Conservation (phyloP, 2,329 filamentous ascomycete species). For the Fusarium brachygibbosum region DNA sequence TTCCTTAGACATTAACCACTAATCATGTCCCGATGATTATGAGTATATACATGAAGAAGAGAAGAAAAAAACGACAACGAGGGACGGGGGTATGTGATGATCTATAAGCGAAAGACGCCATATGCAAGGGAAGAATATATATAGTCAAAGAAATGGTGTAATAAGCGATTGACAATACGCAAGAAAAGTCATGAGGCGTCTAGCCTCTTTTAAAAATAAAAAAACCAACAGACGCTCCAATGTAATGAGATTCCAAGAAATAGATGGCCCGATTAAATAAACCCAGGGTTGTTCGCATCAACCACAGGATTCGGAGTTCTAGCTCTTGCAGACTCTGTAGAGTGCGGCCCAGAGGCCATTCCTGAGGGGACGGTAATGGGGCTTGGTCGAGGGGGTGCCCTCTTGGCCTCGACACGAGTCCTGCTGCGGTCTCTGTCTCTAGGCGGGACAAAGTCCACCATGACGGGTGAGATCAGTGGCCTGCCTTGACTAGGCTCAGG, state of each 20-base stretch:
- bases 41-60: constrained; percentile 30
- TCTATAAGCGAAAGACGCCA: constrained; percentile 41
- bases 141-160: constrained; percentile 12
- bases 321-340: constrained; percentile 16
- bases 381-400: constrained; percentile 52
- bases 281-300: constrained; percentile 46
- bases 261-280: constrained; percentile 34
- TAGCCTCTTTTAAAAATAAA: constrained; percentile 1
- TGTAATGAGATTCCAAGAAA: constrained; percentile 12
- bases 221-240: constrained; percentile 20
- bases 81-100: constrained; percentile 42
- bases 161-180: constrained; percentile 17
- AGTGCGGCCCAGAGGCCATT: background rate
- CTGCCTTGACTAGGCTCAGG: constrained; percentile 23
- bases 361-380: constrained; percentile 50
- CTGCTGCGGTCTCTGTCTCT: constrained; percentile 35
- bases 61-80: constrained; percentile 2
- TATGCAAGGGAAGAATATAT: constrained; percentile 13
- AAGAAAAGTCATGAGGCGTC: constrained; percentile 35
- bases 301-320: constrained; percentile 44
- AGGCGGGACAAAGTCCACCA: constrained; percentile 46
- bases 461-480: constrained; percentile 52
- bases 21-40: constrained; percentile 43
- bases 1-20: constrained; percentile 43
- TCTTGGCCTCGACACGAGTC: constrained; percentile 51